Evolutionary conservation across 768 basidiomycete species (phyloP).

Genomic region (Leccinum uliginosum): DNA sequence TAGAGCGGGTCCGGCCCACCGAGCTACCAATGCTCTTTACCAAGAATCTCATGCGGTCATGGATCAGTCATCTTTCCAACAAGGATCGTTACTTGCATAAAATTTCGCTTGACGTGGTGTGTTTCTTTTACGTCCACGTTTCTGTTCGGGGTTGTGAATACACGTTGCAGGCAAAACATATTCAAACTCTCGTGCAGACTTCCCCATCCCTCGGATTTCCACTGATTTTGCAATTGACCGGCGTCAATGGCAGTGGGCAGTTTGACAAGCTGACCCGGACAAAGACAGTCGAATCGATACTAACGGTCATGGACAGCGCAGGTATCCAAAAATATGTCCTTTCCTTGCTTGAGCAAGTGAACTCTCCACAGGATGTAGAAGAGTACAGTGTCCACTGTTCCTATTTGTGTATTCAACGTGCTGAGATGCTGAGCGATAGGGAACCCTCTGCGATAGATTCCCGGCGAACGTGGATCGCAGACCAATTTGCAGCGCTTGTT

Average conservation of each 20-base stretch:
- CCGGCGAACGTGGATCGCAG: slow-evolving; percentile 76
- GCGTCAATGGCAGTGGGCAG: slow-evolving; percentile 75
- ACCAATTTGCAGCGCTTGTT: slow-evolving; percentile 76
- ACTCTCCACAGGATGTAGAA: slow-evolving; percentile 40
- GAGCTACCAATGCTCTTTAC: slow-evolving; percentile 88
- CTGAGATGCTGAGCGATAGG: slow-evolving; percentile 31
- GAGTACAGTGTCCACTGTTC: slow-evolving; percentile 34
- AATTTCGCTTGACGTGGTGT: slow-evolving; percentile 77
- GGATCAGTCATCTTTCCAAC: slow-evolving; percentile 93
- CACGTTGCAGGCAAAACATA: slow-evolving; percentile 55
- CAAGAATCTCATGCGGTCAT: slow-evolving; percentile 91
- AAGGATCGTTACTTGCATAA: slow-evolving; percentile 87
- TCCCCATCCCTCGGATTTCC: slow-evolving; percentile 82
- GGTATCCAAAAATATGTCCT: slow-evolving; percentile 77
- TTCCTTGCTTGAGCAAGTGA: slow-evolving; percentile 62
- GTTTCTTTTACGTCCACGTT: slow-evolving; percentile 20
- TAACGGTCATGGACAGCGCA: slow-evolving; percentile 64
- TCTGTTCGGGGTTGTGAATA: background rate
- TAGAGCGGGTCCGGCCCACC: slow-evolving; percentile 58
- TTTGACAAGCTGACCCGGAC: slow-evolving; percentile 93
- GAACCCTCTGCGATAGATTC: slow-evolving; percentile 46
- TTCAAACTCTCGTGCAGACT: slow-evolving; percentile 68
- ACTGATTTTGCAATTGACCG: slow-evolving; percentile 79
- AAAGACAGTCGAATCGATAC: slow-evolving; percentile 84
- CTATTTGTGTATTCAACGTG: background rate